phyloP scores from a whole-genome alignment of 1,139 yeast genomes.

The Nematodospora anomalae region DNA sequence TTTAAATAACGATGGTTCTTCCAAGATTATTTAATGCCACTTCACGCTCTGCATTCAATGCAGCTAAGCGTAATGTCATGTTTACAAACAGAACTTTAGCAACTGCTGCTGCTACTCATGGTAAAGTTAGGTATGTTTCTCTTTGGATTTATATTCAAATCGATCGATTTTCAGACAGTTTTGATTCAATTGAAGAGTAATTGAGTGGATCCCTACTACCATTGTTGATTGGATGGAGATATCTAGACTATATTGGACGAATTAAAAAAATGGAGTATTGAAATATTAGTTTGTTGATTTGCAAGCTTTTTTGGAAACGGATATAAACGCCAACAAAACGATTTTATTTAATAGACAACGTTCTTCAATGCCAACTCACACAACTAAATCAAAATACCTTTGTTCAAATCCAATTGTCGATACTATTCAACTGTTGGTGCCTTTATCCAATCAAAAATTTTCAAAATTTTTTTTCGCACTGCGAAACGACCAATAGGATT shows the following conservation, averaged over 20 bases:
- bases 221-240: neutral
- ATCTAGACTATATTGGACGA: neutral
- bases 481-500: constrained; percentile 7
- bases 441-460: constrained; percentile 3
- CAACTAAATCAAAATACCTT: no score
- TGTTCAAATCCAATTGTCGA: constrained; percentile 5
- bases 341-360: no score
- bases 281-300: no score
- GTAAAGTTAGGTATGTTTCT: constrained; percentile 83
- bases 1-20: constrained; percentile 53
- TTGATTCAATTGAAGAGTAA: neutral
- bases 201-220: neutral
- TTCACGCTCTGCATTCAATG: constrained; percentile 87
- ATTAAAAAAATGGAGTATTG: no score
- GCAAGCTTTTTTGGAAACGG: no score
- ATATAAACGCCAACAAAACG: no score
- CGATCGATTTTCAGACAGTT: no score
- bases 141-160: no score
- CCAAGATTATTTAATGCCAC: constrained; percentile 92
- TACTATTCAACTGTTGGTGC: neutral
- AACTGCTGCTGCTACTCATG: constrained; percentile 78
- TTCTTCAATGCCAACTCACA: no score
- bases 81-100: constrained; percentile 78
- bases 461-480: constrained; percentile 1
- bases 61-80: constrained; percentile 80